Base-by-base conservation (phyloP, 75 land plant genomes). In the Isoetes taiwanensis region DNA sequence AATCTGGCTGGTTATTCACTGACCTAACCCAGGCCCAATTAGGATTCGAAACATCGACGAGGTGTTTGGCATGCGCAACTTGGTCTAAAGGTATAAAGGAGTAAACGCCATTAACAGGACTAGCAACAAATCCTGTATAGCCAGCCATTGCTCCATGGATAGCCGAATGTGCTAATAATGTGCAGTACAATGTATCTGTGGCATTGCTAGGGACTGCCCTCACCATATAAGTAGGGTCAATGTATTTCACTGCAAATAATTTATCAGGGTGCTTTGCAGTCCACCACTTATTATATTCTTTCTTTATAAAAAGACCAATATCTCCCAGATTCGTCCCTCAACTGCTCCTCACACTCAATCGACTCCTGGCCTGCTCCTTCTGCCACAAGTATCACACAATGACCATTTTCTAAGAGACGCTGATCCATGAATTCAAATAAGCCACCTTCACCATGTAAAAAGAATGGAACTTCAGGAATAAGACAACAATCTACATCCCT, bases 151-250 rank as follows among this genome's bases (percentile, higher is more conserved):
- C 77, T 0, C 89, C 89, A 58, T 84, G 89, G 3, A 84, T 72
- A 0, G 79, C 80, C 2, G 89, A 84, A 65, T 84, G 85, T 8
- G 89, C 85, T 37, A 84, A 48, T 23, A 84, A 57, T 1, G 89
- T 81, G 50, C 89, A 84, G 50, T 84, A 84, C 55, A 58, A n/a
- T 48, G 80, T 84, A 37, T 84, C 89, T 0, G 79, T 68, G 0
- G 85, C 89, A 64, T 81, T 84, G 27, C 81, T 80, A 24, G 84
- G 79, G 0, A 81, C 79, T 1, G 96, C 91, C 10, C 96, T 75
- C 23, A 90, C 75, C 91, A 85, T 90, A 57, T 90, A 90, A 0
- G 87, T 90, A 0, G 96, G 91, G 67, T 90, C 96, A 30, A 85
- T 90, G 48, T 85, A 90, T 61, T 90, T 90, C 41, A 82, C 78